These are phyloP conservation scores for Scytalidium lignicola DNA, from an alignment of 2,329 filamentous ascomycete genomes.

Conservation along the genomic window DNA sequence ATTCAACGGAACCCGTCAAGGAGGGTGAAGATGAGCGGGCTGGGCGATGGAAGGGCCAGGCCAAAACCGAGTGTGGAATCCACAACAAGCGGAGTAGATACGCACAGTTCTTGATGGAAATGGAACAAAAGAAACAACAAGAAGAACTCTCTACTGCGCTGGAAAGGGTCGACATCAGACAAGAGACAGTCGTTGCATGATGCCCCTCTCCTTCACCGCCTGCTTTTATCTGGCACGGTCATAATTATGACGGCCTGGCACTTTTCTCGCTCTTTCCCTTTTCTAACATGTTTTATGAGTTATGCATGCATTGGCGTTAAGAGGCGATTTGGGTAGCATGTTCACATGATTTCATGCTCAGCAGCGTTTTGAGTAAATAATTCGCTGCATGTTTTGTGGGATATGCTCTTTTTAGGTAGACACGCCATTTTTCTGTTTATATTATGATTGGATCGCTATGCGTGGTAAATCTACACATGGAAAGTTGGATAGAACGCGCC, in stretches of 20 bases:
- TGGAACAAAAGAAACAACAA: conserved; percentile 26
- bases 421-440: neutral
- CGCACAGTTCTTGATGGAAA: conserved; percentile 57
- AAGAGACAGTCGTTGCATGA: conserved; percentile 5
- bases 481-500: no score
- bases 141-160: conserved; percentile 21
- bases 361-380: neutral
- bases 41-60: conserved; percentile 92
- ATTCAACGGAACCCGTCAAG: conserved; percentile 85
- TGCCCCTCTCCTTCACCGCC: no score
- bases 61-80: conserved; percentile 97
- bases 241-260: no score
- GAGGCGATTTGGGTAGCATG: neutral
- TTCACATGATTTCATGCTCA: neutral
- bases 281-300: neutral
- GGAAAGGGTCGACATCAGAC: conserved; percentile 17
- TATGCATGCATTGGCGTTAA: neutral
- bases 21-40: conserved; percentile 94
- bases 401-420: neutral
- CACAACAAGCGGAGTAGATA: conserved; percentile 97
- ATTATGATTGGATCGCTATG: no score
- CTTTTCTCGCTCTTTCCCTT: no score
- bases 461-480: no score
- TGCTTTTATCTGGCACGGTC: no score
- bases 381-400: neutral